These are phyloP conservation scores for Boletus insuetus DNA, from an alignment of 768 basidiomycete genomes.

Conservation along the genomic window DNA sequence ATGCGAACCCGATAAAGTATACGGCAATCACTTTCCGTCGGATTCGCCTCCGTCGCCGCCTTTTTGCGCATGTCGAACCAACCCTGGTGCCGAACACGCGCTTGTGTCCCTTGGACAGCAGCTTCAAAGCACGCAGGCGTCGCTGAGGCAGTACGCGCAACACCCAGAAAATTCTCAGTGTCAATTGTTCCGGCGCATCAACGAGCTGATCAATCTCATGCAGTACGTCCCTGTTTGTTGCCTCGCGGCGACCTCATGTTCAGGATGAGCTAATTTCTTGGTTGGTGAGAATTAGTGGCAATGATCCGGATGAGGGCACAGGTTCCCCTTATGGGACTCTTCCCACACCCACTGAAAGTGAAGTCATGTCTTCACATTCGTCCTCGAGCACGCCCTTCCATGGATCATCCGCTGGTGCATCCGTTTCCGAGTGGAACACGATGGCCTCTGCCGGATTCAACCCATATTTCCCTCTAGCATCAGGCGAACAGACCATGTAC, in stretches of 20 bases:
- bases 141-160: constrained; percentile 60
- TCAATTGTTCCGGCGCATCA: constrained; percentile 53
- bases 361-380: constrained; percentile 48
- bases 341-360: constrained; percentile 62
- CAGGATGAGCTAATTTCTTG: constrained; percentile 30
- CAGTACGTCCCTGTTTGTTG: constrained; percentile 49
- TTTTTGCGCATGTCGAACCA: constrained; percentile 63
- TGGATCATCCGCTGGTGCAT: constrained; percentile 43
- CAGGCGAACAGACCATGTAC: constrained; percentile 55
- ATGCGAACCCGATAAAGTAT: constrained; percentile 35
- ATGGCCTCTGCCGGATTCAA: constrained; percentile 57
- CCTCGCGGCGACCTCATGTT: constrained; percentile 35
- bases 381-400: constrained; percentile 42
- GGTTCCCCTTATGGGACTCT: constrained; percentile 52
- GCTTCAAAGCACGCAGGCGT: constrained; percentile 52
- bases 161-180: constrained; percentile 55
- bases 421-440: constrained; percentile 62
- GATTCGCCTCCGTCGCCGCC: constrained; percentile 34
- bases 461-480: constrained; percentile 62
- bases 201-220: constrained; percentile 59
- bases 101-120: constrained; percentile 63
- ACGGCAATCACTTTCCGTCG: constrained; percentile 31
- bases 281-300: constrained; percentile 42
- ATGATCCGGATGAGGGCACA: constrained; percentile 47
- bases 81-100: constrained; percentile 54